phyloP scores from a whole-genome alignment of 257 asterid species.

The Solanum ossicruentum region DNA sequence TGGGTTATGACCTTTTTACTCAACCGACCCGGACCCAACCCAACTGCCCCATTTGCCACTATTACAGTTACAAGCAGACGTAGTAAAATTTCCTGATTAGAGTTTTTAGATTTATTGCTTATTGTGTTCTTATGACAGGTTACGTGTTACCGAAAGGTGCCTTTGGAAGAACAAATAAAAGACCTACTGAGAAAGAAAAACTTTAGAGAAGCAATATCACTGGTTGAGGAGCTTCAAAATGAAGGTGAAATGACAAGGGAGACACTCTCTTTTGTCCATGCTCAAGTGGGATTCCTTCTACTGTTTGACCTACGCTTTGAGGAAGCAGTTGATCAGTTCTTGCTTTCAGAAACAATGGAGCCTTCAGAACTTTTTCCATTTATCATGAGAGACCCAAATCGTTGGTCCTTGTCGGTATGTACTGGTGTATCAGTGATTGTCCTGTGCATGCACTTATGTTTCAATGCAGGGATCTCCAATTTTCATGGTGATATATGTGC shows the following conservation, averaged over 20 bases:
- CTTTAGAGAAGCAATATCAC: slow-evolving; percentile 65
- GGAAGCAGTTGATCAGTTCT: slow-evolving; percentile 90
- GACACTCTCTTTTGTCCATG: slow-evolving; percentile 67
- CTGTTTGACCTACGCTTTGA: slow-evolving; percentile 85
- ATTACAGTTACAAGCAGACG: neutral
- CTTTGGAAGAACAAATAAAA: slow-evolving; percentile 83
- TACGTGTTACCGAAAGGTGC: slow-evolving; percentile 63
- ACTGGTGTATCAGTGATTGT: neutral
- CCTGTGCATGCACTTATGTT: neutral
- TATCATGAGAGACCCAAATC: slow-evolving; percentile 91
- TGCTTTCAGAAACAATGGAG: slow-evolving; percentile 84
- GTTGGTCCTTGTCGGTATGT: slow-evolving; percentile 88
- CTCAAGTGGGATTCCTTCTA: slow-evolving; percentile 92
- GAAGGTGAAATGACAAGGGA: slow-evolving; percentile 89
- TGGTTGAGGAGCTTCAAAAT: slow-evolving; percentile 75
- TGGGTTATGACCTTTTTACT: neutral
- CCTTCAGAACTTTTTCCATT: slow-evolving; percentile 97
- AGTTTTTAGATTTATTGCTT: neutral
- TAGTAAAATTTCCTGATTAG: neutral
- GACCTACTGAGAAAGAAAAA: slow-evolving; percentile 69
- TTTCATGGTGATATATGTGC: neutral
- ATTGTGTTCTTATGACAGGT: slow-evolving; percentile 42
- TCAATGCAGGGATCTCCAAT: neutral
- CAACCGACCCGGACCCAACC: neutral
- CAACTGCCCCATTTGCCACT: neutral